Evolutionary conservation across 2,329 filamentous ascomycete genomes (phyloP).

Genomic region (Paraphaeosphaeria sporulosa): DNA sequence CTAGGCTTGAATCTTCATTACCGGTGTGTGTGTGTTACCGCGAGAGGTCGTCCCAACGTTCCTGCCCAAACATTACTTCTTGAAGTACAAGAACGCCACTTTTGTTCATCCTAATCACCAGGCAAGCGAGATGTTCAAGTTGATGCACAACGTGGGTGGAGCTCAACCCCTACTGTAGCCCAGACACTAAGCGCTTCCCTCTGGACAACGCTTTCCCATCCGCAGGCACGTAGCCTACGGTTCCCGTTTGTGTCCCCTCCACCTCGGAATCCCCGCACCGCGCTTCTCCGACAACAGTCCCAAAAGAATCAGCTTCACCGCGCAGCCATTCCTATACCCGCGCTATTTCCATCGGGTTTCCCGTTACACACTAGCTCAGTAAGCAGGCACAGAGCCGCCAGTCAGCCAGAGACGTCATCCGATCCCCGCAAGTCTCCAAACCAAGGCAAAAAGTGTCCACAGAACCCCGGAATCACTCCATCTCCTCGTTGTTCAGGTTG

Average conservation of each 20-base stretch:
- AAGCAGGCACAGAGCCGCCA: slow-evolving; percentile 5
- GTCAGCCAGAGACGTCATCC: slow-evolving; percentile 17
- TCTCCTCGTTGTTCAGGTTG: background rate
- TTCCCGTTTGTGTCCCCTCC: background rate
- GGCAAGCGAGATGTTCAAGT: too few species aligned
- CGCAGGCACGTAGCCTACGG: background rate
- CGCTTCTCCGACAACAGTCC: background rate
- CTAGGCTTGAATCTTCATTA: too few species aligned
- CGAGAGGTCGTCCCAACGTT: too few species aligned
- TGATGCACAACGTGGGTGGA: too few species aligned
- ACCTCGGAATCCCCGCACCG: background rate
- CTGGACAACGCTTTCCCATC: background rate
- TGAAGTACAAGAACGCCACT: too few species aligned
- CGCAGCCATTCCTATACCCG: background rate
- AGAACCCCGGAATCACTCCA: background rate
- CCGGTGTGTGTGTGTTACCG: too few species aligned
- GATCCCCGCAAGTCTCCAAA: slow-evolving; percentile 7
- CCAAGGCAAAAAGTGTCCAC: slow-evolving; percentile 2
- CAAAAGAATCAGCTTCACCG: too few species aligned
- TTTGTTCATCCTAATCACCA: background rate
- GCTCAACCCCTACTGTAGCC: background rate
- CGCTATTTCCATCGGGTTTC: slow-evolving; percentile 12
- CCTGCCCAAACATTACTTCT: background rate
- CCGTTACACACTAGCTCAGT: background rate
- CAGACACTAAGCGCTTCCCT: background rate